These are phyloP conservation scores for Botrytis hyacinthi DNA, from an alignment of 2,329 filamentous ascomycete species.

Conservation along the genomic window DNA sequence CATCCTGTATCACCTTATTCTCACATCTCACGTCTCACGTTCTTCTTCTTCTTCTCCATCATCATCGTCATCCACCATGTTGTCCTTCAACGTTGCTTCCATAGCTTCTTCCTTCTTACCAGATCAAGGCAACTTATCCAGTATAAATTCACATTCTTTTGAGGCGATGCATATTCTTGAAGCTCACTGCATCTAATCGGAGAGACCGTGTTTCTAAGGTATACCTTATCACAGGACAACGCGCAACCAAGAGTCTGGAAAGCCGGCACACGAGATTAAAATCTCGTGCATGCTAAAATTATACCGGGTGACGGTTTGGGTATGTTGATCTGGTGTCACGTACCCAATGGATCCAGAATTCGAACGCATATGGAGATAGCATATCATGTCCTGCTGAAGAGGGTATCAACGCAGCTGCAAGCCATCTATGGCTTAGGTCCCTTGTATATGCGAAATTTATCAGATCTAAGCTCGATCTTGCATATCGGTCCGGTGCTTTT, in stretches of 20 bases:
- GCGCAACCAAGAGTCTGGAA: not conserved
- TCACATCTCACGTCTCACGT: not conserved
- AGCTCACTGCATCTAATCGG: conserved; percentile 20
- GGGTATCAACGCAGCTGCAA: conserved; percentile 16
- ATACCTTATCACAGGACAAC: not conserved
- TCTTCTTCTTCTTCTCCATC: not conserved
- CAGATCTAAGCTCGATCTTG: conserved; percentile 14
- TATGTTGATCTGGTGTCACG: not conserved
- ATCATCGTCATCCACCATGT: not conserved
- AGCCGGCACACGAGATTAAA: not conserved
- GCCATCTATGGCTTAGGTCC: not conserved
- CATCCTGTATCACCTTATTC: conserved; percentile 1
- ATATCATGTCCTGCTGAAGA: conserved; percentile 20
- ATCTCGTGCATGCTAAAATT: not conserved
- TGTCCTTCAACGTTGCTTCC: not conserved
- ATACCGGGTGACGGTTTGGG: not conserved
- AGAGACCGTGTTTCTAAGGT: conserved; percentile 15
- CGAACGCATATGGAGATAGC: not conserved
- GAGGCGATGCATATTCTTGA: not conserved
- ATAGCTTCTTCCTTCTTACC: not conserved
- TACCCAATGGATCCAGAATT: not conserved
- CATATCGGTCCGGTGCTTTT: conserved; percentile 13
- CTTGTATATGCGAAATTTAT: not conserved
- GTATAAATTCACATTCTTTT: not conserved
- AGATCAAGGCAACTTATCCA: not conserved